Percentiles rank a stretch among this genome's conserved stretches.
Conservation (phyloP, 345 rosid genomes). For the Aquilaria yunnanensis region DNA sequence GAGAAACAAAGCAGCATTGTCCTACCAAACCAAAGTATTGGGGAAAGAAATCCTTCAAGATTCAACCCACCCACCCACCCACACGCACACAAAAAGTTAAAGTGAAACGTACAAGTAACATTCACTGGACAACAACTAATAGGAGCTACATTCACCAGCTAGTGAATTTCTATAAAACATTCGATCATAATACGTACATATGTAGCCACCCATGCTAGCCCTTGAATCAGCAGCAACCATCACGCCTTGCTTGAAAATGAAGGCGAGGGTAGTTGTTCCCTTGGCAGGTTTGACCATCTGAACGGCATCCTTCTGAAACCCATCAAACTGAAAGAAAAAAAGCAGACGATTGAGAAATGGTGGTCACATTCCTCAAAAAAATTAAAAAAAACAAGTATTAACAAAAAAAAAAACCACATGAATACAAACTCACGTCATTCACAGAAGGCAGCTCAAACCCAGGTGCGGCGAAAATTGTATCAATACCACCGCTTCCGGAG, state of each 20-base stretch:
- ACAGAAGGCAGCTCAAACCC: constrained; percentile 66
- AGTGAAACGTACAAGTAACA: too few species aligned
- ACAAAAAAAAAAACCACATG: background rate
- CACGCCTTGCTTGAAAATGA: constrained; percentile 81
- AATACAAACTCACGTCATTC: constrained; percentile 44
- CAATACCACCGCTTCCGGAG: constrained; percentile 24
- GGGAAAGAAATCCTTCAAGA: too few species aligned
- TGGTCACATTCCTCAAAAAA: background rate
- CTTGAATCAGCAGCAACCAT: constrained; percentile 98
- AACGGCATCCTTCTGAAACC: constrained; percentile 65
- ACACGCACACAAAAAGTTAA: too few species aligned
- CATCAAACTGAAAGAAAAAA: constrained; percentile 54
- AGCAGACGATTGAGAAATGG: background rate
- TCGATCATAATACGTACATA: constrained; percentile 42
- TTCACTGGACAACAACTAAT: too few species aligned
- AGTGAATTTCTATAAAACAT: too few species aligned
- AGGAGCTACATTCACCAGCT: too few species aligned
- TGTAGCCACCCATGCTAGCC: constrained; percentile 99
- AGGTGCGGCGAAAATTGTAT: constrained; percentile 42
- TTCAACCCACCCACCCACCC: too few species aligned
- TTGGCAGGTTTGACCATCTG: constrained; percentile 86
- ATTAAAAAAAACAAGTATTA: background rate
- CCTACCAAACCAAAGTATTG: too few species aligned
- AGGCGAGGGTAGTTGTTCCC: constrained; percentile 92
- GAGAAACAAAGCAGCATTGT: too few species aligned